Base-by-base conservation (phyloP, 495 filamentous ascomycete genomes). In the Daldinia bambusicola region DNA sequence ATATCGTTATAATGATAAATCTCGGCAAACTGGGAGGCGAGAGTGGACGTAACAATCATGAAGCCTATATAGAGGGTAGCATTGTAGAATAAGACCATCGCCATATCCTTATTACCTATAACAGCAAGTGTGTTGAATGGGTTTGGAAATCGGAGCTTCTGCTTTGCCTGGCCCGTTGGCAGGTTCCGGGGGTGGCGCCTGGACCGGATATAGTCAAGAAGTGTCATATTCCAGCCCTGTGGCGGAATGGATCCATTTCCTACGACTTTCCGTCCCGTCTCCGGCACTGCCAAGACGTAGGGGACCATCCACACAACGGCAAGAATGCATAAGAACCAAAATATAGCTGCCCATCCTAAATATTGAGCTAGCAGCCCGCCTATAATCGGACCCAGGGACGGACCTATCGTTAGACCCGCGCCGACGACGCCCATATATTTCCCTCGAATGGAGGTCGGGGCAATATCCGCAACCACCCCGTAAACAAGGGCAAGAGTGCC, bases 241-340 rank as follows among this genome's bases (percentile, higher is more conserved):
- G 87, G 78, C 0, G 84, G 85, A 1, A 89, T 81, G 2, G 85
- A 88, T 14, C 92, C 92, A 76, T 93, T 90, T 0, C 89, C 91
- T 0, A 93, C 91, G 4, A 94, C 85, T 13, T 86, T 89, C 7
- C 91, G 82, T 60, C 84, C 85, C 5, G 91, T 93, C 77, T 93
- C 91, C 2, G 90, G 90, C 14, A 91, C 81, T 9, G 81, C 72
- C 48, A 91, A 40, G 14, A 84, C 51, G 67, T 86, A 89, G 1
- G 85, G 76, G 26, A 88, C 69, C 8, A 89, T 76, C 75, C 84
- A 88, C 18, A 79, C 78, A 0, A 80, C 86, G 12, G 82, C 79
- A 31, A 89, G 72, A 48, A 93, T 92, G 52, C 84, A 81, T 32
- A 92, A 80, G 67, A 93, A 92, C 90, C 90, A 93, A 74, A 93